phyloP scores from a whole-genome alignment of 768 basidiomycete species.

The Cubamyces sp. region DNA sequence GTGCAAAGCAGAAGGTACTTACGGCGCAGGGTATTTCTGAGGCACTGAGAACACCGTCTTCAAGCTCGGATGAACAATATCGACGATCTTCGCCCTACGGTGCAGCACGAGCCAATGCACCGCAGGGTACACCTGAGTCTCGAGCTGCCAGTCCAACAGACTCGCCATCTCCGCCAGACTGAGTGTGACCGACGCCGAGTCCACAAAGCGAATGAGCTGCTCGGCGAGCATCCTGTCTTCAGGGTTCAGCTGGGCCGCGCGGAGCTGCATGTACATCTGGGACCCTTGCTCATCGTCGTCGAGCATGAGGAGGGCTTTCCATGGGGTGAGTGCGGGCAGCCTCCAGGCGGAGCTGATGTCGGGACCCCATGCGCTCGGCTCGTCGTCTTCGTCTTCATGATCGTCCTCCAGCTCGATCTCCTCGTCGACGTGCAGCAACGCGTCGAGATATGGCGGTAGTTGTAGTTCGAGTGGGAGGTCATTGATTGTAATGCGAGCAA shows the following conservation, averaged over 20 bases:
- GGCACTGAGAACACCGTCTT: constrained; percentile 84
- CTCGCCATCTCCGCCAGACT: constrained; percentile 82
- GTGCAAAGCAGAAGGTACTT: constrained; percentile 32
- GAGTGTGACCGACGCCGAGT: constrained; percentile 70
- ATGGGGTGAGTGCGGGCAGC: constrained; percentile 77
- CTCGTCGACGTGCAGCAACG: constrained; percentile 67
- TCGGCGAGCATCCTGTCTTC: constrained; percentile 73
- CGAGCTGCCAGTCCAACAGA: constrained; percentile 81
- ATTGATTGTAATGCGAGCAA: constrained; percentile 80
- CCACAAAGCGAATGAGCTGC: constrained; percentile 74
- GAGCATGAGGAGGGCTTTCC: constrained; percentile 87
- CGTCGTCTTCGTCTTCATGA: constrained; percentile 41
- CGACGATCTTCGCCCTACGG: constrained; percentile 86
- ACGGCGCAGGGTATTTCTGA: constrained; percentile 63
- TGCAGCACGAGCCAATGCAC: constrained; percentile 93
- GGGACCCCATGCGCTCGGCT: constrained; percentile 58
- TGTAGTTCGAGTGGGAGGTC: constrained; percentile 84
- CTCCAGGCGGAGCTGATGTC: constrained; percentile 76
- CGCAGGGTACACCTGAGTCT: constrained; percentile 84
- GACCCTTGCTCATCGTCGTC: constrained; percentile 58
- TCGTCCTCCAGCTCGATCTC: constrained; percentile 57
- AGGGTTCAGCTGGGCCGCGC: constrained; percentile 59
- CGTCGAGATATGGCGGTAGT: constrained; percentile 80
- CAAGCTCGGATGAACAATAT: constrained; percentile 76
- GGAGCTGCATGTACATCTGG: constrained; percentile 63